Evolutionary conservation across 495 filamentous ascomycete species (phyloP), one percentile per base, ranked within the genome.

Genomic region (Thozetella sp.): DNA sequence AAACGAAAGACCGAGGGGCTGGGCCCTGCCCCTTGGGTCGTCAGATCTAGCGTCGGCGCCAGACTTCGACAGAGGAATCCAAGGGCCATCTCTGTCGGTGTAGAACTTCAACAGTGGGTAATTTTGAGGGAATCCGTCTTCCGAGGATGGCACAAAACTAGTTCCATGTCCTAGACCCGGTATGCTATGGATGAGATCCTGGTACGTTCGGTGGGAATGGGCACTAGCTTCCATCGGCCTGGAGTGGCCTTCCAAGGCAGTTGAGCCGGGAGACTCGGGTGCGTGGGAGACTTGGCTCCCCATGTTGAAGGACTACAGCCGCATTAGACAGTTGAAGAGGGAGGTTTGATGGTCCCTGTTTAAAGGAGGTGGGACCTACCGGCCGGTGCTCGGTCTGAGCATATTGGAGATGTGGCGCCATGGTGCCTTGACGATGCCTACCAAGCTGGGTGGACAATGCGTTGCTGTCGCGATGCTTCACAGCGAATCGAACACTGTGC

Each of bases 71-170:
- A 48, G 43, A n/a, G n/a, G 43, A 20, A 20, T 46, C 52, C 52
- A 56, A 1, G 34, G 54, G 54, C 62, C 67, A 70, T 68, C 45
- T 37, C 59, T 22, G 54, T 57, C 13, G 45, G 13, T 9, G 56
- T 43, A 40, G 20, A 22, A 48, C 6, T 26, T 58, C 22, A 25
- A 26, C 53, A 23, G 30, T 12, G 17, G 17, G n/a, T 15, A 48
- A n/a, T 10, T 4, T 19, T 48, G 10, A 11, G n/a, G 43, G 43
- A 9, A 48, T 3, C 4, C n/a, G 17, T 54, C 27, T 25, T 27
- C 25, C 2, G 4, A 9, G 25, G 52, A 34, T 13, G 4, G 52
- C 23, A 12, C 52, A 4, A 9, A 25, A 25, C 19, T 54, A 4
- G 25, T 22, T n/a, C 52, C n/a, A 9, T 6, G 6, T 13, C n/a